Base-by-base conservation (phyloP, 1,139 yeast species). In the Diutina siamensis region DNA sequence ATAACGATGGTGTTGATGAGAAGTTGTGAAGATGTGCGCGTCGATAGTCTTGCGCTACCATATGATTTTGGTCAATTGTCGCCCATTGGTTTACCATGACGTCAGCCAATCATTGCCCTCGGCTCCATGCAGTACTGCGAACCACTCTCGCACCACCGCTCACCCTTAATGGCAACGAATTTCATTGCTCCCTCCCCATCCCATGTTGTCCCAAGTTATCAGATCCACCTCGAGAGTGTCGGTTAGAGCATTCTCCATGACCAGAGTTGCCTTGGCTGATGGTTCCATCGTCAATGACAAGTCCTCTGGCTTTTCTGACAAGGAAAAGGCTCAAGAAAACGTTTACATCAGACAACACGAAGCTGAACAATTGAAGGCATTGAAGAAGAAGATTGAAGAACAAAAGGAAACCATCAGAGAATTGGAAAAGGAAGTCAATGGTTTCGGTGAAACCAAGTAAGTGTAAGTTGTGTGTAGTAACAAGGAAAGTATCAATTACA, bases 351-450 rank as follows among this genome's bases (percentile, higher is more conserved):
- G 60, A 57, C 65, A 69, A 58, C 74, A 69, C 53, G 75, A 71
- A 61, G 66, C 68, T 47, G 75, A 70, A 57, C 74, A 70, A 63
- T 71, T 71, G 61, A 66, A 63, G 57, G 64, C 62, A 46, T 70
- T 71, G 59, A 71, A 57, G 54, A 74, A 68, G 53, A 64, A 68
- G 58, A 67, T 71, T 57, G 66, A 65, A 49, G 57, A 69, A 54
- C 75, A 69, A 58, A 68, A 70, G 68, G 62, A 65, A 51, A 62
- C 71, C 50, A 68, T 71, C 51, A 64, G 58, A 48, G 61, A 68
- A 48, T 69, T 71, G 57, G 67, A 70, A 55, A 55, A 58, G 47
- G 71, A 70, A 55, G 60, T 71, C 56, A 63, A 67, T 50, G 51
- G 56, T 45, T 54, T 63, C 22, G 31, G 31, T 9, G 25, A 25